These are phyloP conservation scores for Heteromeles arbutifolia DNA, from an alignment of 306 rosid genomes.

Conservation along the genomic window DNA sequence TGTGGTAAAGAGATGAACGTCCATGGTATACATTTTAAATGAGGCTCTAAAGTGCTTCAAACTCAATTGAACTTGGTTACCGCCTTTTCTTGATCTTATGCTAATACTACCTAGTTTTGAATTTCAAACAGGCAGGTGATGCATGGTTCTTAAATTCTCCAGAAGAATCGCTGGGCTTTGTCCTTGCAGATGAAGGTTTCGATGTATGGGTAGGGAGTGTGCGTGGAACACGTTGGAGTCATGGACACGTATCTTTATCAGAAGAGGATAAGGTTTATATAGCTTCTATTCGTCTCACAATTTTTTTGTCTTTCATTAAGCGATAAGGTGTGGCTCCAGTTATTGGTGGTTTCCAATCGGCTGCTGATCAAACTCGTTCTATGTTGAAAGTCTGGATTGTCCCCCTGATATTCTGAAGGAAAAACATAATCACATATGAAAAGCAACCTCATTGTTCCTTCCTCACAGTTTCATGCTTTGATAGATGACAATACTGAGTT, in stretches of 20 bases:
- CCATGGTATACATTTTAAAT: neutral
- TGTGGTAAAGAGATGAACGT: neutral
- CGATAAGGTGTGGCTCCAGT: neutral
- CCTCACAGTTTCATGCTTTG: neutral
- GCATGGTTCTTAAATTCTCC: conserved; percentile 82
- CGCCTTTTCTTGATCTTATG: conserved; percentile 9
- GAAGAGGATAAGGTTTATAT: conserved; percentile 46
- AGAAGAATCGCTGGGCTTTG: conserved; percentile 75
- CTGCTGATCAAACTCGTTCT: neutral
- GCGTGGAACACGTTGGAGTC: conserved; percentile 95
- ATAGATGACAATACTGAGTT: neutral
- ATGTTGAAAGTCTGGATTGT: conserved; percentile 1
- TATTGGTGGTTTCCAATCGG: neutral
- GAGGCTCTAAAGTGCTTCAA: neutral
- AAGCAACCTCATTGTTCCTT: neutral
- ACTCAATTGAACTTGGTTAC: neutral
- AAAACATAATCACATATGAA: neutral
- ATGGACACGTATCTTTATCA: conserved; percentile 57
- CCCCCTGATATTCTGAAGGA: neutral
- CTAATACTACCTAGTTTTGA: conserved; percentile 17
- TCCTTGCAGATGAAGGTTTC: conserved; percentile 89
- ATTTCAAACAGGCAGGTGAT: conserved; percentile 71
- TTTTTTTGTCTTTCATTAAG: neutral
- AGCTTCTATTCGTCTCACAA: neutral
- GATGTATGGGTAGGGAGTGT: conserved; percentile 97